Base-by-base conservation (phyloP, 1,284 basidiomycete species). In the Pterula multifida region DNA sequence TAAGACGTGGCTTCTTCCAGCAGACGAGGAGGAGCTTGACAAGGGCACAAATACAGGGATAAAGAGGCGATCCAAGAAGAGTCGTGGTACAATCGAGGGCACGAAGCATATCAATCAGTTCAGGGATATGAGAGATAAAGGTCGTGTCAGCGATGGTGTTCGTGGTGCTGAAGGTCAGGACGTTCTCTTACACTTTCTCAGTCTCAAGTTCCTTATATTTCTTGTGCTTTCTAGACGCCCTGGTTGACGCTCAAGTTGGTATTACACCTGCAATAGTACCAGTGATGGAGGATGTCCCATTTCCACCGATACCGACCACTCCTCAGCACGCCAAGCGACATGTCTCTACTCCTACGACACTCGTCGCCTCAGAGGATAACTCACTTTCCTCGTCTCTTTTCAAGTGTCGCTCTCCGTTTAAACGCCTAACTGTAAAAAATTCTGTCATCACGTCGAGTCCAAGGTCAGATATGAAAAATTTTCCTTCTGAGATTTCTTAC, bases 1-100 rank as follows among this genome's bases (percentile, higher is more conserved):
- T 55, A 70, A 69, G 45, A 55, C 60, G 21, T 76, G 68, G 70
- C 53, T 76, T 2, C 65, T 67, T 49, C 58, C 54, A 19, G 65
- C 72, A 46, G 58, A 69, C 6, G 57, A 60, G 12, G 55, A 61
- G 9, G 32, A 9, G n/a, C 32, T n/a, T n/a, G n/a, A n/a, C 32
- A 35, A 35, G n/a, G 9, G 11, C 32, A 35, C 32, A 9, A 35
- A n/a, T 35, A 35, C 9, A 35, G 9, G 11, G 9, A n/a, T n/a
- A 35, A 35, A 35, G 32, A 35, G n/a, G n/a, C 32, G 32, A 11
- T n/a, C 32, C n/a, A 35, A n/a, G 32, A 35, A 35, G 32, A 35
- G 32, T 35, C 32, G 32, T n/a, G n/a, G n/a, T n/a, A 35, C 32
- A n/a, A n/a, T 11, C 11, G 32, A 11, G 32, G 32, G 32, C 9